Percentiles rank a stretch among this genome's conserved stretches.
Conservation (phyloP, 1,284 basidiomycete species). For the Chondrostereum purpureum region DNA sequence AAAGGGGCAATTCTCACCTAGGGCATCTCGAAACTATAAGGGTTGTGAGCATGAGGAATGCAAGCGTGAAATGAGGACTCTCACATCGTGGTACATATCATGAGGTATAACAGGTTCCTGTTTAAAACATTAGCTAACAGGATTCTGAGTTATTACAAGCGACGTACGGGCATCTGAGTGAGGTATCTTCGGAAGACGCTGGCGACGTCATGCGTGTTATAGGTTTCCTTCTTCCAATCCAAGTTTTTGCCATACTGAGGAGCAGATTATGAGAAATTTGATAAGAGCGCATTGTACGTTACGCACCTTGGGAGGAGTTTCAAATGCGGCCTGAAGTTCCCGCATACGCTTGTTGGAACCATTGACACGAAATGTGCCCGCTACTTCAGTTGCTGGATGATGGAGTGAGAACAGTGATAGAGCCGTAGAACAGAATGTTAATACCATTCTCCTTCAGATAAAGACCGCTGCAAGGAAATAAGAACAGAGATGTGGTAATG, state of each 20-base stretch:
- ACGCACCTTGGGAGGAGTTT: conserved; percentile 79
- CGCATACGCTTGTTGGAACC: conserved; percentile 94
- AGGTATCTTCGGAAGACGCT: conserved; percentile 94
- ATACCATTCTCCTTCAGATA: conserved; percentile 87
- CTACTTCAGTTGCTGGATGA: conserved; percentile 79
- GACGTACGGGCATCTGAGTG: conserved; percentile 88
- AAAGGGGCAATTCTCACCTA: conserved; percentile 43
- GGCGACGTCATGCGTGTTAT: conserved; percentile 93
- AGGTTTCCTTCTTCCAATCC: conserved; percentile 82
- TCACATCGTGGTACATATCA: conserved; percentile 80
- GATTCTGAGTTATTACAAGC: too few relatives aligned
- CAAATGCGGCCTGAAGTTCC: conserved; percentile 88
- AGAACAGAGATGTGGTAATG: conserved; percentile 11
- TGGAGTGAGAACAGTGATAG: conserved; percentile 7
- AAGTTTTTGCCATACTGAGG: conserved; percentile 86
- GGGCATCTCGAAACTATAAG: conserved; percentile 72
- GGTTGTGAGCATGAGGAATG: conserved; percentile 12
- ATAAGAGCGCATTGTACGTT: neutral
- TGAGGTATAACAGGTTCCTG: conserved; percentile 89
- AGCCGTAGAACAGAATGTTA: conserved; percentile 14
- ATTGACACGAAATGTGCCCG: conserved; percentile 92
- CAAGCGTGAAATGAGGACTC: conserved; percentile 23
- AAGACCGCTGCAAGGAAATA: conserved; percentile 52
- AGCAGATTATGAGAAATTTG: conserved; percentile 7
- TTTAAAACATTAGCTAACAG: too few relatives aligned